phyloP scores from a whole-genome alignment of 345 rosid genomes.

The Erucastrum elatum region DNA sequence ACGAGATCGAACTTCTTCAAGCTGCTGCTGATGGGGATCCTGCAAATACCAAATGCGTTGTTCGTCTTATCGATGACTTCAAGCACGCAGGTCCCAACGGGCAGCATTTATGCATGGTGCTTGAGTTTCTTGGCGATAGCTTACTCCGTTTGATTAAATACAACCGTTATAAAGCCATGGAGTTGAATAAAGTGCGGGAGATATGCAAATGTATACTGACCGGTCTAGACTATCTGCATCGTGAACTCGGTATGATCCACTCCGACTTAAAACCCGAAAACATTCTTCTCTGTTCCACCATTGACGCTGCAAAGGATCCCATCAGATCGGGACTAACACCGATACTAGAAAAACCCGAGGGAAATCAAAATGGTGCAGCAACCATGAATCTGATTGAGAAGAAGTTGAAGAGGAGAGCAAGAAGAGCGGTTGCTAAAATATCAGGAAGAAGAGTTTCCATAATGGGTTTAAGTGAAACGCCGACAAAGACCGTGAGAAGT shows the following conservation, averaged over 20 bases:
- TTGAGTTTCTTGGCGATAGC: slow-evolving; percentile 1
- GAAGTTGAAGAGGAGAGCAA: slow-evolving; percentile 1
- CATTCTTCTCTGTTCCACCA: slow-evolving; percentile 3
- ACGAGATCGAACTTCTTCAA: slow-evolving; percentile 2
- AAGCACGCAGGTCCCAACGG: slow-evolving; percentile 4
- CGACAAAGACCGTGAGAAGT: slow-evolving; percentile 49
- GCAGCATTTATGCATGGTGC: slow-evolving; percentile 1
- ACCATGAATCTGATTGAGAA: slow-evolving; percentile 3
- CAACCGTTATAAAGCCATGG: not conserved
- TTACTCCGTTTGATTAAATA: not conserved
- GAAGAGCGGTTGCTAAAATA: slow-evolving; percentile 1
- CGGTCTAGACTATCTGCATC: not conserved
- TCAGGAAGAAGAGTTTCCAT: slow-evolving; percentile 6
- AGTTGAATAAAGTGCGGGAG: slow-evolving; percentile 7
- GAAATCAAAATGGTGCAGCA: not conserved
- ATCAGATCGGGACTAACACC: not conserved
- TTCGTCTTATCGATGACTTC: slow-evolving; percentile 1
- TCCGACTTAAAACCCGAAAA: not conserved
- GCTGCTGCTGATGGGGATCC: not conserved
- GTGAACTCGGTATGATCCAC: slow-evolving; percentile 1
- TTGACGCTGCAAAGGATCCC: not conserved
- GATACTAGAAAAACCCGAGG: not conserved
- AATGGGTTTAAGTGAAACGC: slow-evolving; percentile 2
- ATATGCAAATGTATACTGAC: slow-evolving; percentile 5
- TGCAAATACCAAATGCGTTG: not conserved